These are phyloP conservation scores for Triadica sebifera DNA, from an alignment of 345 rosid species.

Conservation along the genomic window DNA sequence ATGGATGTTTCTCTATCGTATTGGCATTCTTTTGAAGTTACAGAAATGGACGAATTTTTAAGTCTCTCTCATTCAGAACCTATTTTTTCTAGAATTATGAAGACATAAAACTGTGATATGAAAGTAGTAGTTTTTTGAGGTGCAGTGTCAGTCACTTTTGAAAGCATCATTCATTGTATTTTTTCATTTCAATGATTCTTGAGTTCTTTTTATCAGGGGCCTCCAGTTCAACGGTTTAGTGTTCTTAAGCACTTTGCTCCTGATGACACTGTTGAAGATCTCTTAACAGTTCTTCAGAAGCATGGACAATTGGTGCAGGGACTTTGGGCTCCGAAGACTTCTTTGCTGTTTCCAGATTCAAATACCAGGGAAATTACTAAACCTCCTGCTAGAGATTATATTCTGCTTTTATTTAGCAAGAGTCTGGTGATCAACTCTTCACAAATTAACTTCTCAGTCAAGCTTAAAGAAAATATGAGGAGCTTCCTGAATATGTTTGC, in stretches of 20 bases:
- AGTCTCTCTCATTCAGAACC: neutral
- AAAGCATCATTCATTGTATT: neutral
- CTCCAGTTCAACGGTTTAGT: constrained; percentile 52
- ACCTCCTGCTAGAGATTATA: constrained; percentile 49
- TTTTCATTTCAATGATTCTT: constrained; percentile 15
- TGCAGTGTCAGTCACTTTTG: neutral
- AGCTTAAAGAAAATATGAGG: constrained; percentile 30
- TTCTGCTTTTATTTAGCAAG: constrained; percentile 54
- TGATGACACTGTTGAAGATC: constrained; percentile 46
- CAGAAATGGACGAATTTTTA: neutral
- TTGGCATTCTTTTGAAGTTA: neutral
- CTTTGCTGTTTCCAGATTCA: constrained; percentile 36
- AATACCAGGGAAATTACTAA: constrained; percentile 9
- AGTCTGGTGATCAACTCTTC: constrained; percentile 27
- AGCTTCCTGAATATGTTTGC: constrained; percentile 41
- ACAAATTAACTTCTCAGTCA: constrained; percentile 21
- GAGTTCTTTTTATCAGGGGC: constrained; percentile 42
- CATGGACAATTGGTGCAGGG: constrained; percentile 79
- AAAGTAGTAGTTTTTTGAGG: neutral
- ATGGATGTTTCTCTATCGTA: neutral
- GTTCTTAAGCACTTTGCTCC: constrained; percentile 63
- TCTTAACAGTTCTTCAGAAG: constrained; percentile 51
- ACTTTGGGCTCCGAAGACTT: constrained; percentile 67
- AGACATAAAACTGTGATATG: neutral
- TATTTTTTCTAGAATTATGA: neutral